phyloP scores from a whole-genome alignment of 148 eudicot species.

The Silene conica region DNA sequence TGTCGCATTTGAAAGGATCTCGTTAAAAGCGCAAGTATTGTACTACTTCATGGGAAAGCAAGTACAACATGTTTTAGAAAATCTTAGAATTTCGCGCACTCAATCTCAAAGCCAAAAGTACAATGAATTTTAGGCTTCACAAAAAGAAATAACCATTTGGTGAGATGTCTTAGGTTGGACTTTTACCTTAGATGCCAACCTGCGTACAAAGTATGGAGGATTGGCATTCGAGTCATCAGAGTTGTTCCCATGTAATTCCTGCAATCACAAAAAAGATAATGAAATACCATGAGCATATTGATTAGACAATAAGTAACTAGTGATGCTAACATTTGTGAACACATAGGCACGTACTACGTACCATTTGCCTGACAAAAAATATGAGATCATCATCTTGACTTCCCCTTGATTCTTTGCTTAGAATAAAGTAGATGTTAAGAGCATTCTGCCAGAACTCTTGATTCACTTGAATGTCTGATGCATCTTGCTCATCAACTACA shows the following conservation, averaged over 20 bases:
- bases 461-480: no score
- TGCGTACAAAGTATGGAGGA: conserved; percentile 93
- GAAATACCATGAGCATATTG: neutral
- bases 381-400: conserved; percentile 92
- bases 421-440: no score
- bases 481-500: no score
- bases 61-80: neutral
- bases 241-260: conserved; percentile 39
- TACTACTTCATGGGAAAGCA: neutral
- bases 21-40: no score
- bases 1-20: no score
- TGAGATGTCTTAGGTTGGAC: conserved; percentile 13
- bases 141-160: no score
- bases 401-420: conserved; percentile 68
- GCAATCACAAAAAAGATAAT: conserved; percentile 14
- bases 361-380: conserved; percentile 88
- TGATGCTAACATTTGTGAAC: neutral
- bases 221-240: conserved; percentile 46
- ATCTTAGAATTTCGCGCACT: neutral
- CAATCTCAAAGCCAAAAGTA: neutral
- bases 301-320: neutral
- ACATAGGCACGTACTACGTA: conserved; percentile 22
- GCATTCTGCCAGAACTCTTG: no score
- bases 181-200: conserved; percentile 98
- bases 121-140: neutral